Percentiles rank a stretch among this genome's conserved stretches.
Evolutionary conservation across 202 grass and related monocot species (phyloP).

Genomic region (Bolboschoenoplectus hybrid): DNA sequence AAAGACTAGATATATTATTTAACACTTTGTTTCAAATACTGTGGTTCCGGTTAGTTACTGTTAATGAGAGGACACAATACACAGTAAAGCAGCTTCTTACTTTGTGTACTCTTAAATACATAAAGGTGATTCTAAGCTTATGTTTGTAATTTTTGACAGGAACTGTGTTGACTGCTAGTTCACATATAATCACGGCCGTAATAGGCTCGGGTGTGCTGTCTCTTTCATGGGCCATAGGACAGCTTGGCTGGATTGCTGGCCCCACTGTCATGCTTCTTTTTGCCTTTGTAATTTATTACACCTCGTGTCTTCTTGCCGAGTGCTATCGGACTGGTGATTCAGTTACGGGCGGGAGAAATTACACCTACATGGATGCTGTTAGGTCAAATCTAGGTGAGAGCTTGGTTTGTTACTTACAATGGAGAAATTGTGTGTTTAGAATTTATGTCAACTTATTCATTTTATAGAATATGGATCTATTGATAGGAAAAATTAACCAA

Average conservation of each 20-base stretch:
- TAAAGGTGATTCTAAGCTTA: neutral
- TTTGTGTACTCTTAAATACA: neutral
- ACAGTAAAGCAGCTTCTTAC: neutral
- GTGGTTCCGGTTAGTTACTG: neutral
- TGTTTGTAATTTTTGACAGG: constrained; percentile 37
- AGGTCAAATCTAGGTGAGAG: constrained; percentile 47
- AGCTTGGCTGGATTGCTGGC: constrained; percentile 54
- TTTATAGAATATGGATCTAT: neutral
- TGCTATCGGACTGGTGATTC: constrained; percentile 57
- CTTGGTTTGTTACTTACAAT: neutral
- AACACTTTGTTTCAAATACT: neutral
- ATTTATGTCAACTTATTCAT: neutral
- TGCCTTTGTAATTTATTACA: constrained; percentile 56
- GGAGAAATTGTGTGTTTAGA: neutral
- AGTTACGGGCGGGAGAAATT: constrained; percentile 48
- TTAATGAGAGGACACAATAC: neutral
- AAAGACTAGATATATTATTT: neutral
- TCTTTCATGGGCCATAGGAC: constrained; percentile 49
- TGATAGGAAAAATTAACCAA: neutral
- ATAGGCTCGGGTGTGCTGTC: constrained; percentile 61
- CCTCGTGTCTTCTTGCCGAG: constrained; percentile 52
- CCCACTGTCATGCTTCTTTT: constrained; percentile 59
- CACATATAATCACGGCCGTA: constrained; percentile 61
- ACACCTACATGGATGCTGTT: constrained; percentile 69
- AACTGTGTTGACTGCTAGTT: constrained; percentile 48